Conservation (phyloP, 495 filamentous ascomycete species). For the Margaritispora aquatica region DNA sequence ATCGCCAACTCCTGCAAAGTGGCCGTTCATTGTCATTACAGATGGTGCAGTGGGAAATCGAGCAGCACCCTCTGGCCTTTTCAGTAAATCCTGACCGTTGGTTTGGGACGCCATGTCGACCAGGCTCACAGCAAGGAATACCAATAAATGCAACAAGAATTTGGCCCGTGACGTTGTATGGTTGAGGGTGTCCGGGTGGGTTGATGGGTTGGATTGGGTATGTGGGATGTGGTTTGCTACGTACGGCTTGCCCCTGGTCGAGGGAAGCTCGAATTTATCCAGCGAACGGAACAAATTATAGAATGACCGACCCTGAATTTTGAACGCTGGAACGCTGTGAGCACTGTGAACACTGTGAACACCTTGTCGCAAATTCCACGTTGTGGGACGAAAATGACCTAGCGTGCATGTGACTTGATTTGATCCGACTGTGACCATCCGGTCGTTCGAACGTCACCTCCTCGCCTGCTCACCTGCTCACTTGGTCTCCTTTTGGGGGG, state of each 20-base stretch:
- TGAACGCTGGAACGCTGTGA: no score
- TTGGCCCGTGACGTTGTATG: slow-evolving; percentile 1
- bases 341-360: no score
- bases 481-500: no score
- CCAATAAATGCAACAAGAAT: background rate
- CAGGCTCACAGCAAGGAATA: background rate
- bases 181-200: no score
- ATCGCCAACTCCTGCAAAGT: slow-evolving; percentile 75
- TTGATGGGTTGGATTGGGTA: no score
- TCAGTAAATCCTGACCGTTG: slow-evolving; percentile 12
- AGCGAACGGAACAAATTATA: background rate
- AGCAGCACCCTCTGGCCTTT: slow-evolving; percentile 20
- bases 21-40: slow-evolving; percentile 73
- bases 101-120: slow-evolving; percentile 15
- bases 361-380: no score
- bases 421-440: no score
- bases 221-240: background rate
- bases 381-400: background rate
- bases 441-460: background rate
- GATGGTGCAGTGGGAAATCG: slow-evolving; percentile 45
- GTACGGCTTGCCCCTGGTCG: background rate
- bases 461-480: no score
- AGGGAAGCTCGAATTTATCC: background rate
- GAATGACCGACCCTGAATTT: background rate
- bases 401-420: background rate